These are phyloP conservation scores for Carex myosuroides DNA, from an alignment of 176 grass and related monocot genomes.

Conservation along the genomic window DNA sequence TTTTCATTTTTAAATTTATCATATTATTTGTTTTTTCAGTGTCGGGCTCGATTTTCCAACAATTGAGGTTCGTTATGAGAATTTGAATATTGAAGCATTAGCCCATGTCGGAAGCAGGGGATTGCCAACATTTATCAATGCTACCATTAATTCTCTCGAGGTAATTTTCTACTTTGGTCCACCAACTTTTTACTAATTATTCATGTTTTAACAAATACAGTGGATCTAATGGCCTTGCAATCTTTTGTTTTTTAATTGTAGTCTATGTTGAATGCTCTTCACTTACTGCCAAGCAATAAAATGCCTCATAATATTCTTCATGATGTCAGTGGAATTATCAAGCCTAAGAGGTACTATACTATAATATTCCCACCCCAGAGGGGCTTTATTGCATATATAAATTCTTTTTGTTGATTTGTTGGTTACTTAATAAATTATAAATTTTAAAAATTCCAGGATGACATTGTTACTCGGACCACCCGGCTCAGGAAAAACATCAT, in stretches of 20 bases:
- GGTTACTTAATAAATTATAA: neutral
- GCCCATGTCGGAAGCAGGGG: conserved; percentile 45
- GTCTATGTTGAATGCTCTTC: conserved; percentile 38
- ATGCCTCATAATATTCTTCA: conserved; percentile 45
- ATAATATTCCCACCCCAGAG: no score
- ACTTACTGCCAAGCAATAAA: conserved; percentile 43
- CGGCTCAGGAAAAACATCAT: conserved; percentile 47
- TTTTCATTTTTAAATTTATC: no score
- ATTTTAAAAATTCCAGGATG: conserved; percentile 33
- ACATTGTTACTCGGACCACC: conserved; percentile 52
- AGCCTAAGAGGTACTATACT: conserved; percentile 39
- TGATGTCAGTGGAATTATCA: conserved; percentile 52
- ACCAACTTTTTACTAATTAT: neutral
- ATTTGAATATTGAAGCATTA: conserved; percentile 42
- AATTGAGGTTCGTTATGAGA: conserved; percentile 46
- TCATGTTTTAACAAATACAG: neutral
- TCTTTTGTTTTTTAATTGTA: neutral
- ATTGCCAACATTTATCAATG: conserved; percentile 48
- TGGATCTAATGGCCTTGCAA: neutral
- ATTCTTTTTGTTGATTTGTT: neutral
- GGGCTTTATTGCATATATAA: neutral
- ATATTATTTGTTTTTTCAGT: conserved; percentile 15
- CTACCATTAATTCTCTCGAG: conserved; percentile 40
- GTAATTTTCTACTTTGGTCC: conserved; percentile 23
- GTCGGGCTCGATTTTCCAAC: conserved; percentile 49